Evolutionary conservation across 192 early-diverging fungal species (phyloP).

Genomic region (Podila epigama): DNA sequence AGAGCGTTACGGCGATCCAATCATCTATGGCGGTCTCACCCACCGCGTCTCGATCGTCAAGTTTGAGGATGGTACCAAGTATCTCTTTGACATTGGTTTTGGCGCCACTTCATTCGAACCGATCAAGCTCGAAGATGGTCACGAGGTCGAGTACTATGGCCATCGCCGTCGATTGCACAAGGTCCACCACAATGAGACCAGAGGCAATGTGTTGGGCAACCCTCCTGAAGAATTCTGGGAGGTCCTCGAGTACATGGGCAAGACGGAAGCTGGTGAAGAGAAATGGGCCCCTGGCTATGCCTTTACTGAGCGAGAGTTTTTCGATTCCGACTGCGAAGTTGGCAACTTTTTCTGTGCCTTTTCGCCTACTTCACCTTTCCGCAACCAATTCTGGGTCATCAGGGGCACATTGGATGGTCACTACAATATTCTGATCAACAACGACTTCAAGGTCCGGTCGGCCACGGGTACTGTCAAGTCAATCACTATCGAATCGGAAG

Average conservation of each 20-base stretch:
- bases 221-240: slow-evolving; percentile 11
- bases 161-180: slow-evolving; percentile 15
- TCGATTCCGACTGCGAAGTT: slow-evolving; percentile 1
- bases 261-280: neutral
- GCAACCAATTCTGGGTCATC: slow-evolving; percentile 15
- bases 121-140: slow-evolving; percentile 12
- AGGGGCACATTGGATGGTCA: slow-evolving; percentile 16
- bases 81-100: slow-evolving; percentile 26
- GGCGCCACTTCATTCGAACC: slow-evolving; percentile 12
- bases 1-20: neutral
- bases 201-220: slow-evolving; percentile 13
- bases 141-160: slow-evolving; percentile 11
- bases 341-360: slow-evolving; percentile 9
- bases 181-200: neutral
- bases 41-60: slow-evolving; percentile 21
- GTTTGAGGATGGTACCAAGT: slow-evolving; percentile 17
- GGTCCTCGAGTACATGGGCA: slow-evolving; percentile 11
- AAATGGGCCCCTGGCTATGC: slow-evolving; percentile 15
- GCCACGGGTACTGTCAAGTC: neutral
- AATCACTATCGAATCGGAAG: slow-evolving; percentile 15
- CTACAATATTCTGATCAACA: neutral
- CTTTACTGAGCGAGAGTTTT: slow-evolving; percentile 14
- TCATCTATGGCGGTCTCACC: neutral
- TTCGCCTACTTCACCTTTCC: slow-evolving; percentile 10
- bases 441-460: slow-evolving; percentile 2